phyloP scores from a whole-genome alignment of 176 grass and related monocot species.

The Phyllostachys edulis region DNA sequence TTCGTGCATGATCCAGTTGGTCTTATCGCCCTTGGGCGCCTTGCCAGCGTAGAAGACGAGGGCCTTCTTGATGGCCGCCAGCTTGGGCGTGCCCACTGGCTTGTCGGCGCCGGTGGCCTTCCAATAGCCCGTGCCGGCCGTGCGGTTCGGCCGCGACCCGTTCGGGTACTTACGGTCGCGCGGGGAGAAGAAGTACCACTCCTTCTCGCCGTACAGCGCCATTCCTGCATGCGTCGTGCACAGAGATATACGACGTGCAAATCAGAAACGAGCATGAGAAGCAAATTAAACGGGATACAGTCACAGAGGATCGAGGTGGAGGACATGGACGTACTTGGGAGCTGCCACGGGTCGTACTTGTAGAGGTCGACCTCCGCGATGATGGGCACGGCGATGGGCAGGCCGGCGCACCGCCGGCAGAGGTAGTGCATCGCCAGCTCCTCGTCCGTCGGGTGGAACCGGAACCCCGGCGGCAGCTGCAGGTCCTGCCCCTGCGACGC shows the following conservation, averaged over 20 bases:
- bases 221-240: constrained; percentile 28
- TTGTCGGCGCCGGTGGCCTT: constrained; percentile 85
- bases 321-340: constrained; percentile 43
- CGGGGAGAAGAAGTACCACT: constrained; percentile 88
- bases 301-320: not conserved
- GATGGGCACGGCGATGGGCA: constrained; percentile 64
- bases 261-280: not conserved
- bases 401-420: constrained; percentile 46
- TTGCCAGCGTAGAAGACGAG: constrained; percentile 81
- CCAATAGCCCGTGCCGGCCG: constrained; percentile 69
- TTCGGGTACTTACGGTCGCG: constrained; percentile 86
- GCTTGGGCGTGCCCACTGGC: constrained; percentile 61
- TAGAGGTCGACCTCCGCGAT: constrained; percentile 93
- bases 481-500: constrained; percentile 19
- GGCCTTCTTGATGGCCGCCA: constrained; percentile 74
- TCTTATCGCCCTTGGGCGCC: constrained; percentile 79
- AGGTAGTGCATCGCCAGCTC: constrained; percentile 81
- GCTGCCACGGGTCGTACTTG: constrained; percentile 82
- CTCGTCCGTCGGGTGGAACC: constrained; percentile 97
- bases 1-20: constrained; percentile 93
- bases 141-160: constrained; percentile 75
- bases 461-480: constrained; percentile 88
- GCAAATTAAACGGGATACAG: not conserved
- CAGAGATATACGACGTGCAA: not conserved
- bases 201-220: constrained; percentile 77